A percentile compares a stretch with the other conserved stretches of the same genome.
Conservation (phyloP, 108 stramenopile species). For the Discostella stelligeroides region DNA sequence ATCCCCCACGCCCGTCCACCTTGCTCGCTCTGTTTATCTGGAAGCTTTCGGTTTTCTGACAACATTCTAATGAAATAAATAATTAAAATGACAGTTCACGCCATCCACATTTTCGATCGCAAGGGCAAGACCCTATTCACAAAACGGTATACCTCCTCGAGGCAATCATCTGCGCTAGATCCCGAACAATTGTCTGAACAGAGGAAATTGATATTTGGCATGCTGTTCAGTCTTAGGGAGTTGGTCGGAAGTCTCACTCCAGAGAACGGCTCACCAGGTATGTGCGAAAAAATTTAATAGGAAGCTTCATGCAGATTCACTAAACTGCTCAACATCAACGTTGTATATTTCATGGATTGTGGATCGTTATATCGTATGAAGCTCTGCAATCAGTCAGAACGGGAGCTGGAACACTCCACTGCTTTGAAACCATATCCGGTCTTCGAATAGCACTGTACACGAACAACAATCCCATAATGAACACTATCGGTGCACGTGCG, state of each 20-base stretch:
- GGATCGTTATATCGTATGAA: constrained; percentile 13
- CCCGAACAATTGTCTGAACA: constrained; percentile 80
- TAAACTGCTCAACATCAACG: neutral
- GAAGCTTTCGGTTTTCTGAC: too few species aligned
- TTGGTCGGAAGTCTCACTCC: constrained; percentile 78
- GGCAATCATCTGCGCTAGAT: constrained; percentile 42
- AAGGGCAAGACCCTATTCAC: constrained; percentile 89
- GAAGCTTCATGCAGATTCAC: neutral
- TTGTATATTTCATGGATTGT: constrained; percentile 3
- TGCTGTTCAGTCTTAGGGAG: constrained; percentile 86
- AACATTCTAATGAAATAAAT: too few species aligned
- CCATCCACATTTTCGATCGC: constrained; percentile 85
- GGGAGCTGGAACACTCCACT: constrained; percentile 79
- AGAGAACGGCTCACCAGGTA: constrained; percentile 37
- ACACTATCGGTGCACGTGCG: constrained; percentile 36
- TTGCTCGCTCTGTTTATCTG: too few species aligned
- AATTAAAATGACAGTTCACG: constrained; percentile 80
- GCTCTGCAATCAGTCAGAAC: constrained; percentile 78
- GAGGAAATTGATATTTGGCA: constrained; percentile 90
- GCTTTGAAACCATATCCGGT: constrained; percentile 82
- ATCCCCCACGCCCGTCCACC: too few species aligned
- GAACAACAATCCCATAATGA: constrained; percentile 57
- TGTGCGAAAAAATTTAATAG: constrained; percentile 6
- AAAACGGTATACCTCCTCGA: constrained; percentile 65
- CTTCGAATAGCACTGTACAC: constrained; percentile 85